A percentile compares a stretch with the other conserved stretches of the same genome.
These are phyloP conservation scores for Scedosporium aurantiacum DNA, from an alignment of 2,329 filamentous ascomycete species.

Conservation along the genomic window DNA sequence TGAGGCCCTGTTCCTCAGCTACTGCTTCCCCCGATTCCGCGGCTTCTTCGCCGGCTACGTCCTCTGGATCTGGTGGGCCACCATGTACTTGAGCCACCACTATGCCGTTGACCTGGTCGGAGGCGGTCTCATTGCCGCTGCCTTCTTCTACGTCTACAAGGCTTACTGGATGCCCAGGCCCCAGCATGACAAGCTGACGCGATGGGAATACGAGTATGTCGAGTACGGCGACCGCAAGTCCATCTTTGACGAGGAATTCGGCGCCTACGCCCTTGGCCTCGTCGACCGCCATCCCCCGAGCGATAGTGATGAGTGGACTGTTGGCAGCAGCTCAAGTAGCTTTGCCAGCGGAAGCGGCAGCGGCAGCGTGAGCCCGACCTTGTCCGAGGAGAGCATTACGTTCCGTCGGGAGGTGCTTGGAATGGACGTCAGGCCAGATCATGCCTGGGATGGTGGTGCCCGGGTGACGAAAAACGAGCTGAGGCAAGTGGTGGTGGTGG, in stretches of 20 bases:
- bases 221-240: slow-evolving; percentile 59
- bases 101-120: slow-evolving; percentile 89
- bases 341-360: slow-evolving; percentile 36
- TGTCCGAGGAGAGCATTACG: slow-evolving; percentile 30
- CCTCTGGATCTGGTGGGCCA: slow-evolving; percentile 95
- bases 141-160: slow-evolving; percentile 74
- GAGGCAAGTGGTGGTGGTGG: slow-evolving; percentile 32
- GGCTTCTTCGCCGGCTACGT: slow-evolving; percentile 74
- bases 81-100: slow-evolving; percentile 96
- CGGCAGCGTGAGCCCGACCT: slow-evolving; percentile 37
- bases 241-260: slow-evolving; percentile 33
- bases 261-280: slow-evolving; percentile 33
- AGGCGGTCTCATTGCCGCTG: slow-evolving; percentile 66
- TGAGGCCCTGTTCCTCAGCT: slow-evolving; percentile 85
- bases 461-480: slow-evolving; percentile 31
- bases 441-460: slow-evolving; percentile 26
- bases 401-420: slow-evolving; percentile 10
- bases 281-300: slow-evolving; percentile 30
- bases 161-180: slow-evolving; percentile 70
- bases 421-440: slow-evolving; percentile 25
- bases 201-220: slow-evolving; percentile 94
- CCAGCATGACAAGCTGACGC: slow-evolving; percentile 73
- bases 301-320: slow-evolving; percentile 81
- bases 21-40: slow-evolving; percentile 76
- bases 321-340: slow-evolving; percentile 71